phyloP scores from a whole-genome alignment of 257 asterid genomes.

The Cordia subcordata region DNA sequence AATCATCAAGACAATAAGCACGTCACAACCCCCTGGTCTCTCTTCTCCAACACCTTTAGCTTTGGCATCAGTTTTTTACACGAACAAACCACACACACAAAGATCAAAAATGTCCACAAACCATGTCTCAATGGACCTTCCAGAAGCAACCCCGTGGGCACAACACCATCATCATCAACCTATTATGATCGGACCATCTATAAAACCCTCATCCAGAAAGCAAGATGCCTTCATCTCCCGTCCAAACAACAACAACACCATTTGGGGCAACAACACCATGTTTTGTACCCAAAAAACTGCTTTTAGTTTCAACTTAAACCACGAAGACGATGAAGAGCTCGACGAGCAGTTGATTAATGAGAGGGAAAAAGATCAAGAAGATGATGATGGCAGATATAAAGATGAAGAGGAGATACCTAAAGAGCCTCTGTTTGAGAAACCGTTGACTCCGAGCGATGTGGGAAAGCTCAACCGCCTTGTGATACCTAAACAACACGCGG shows the following conservation, averaged over 20 bases:
- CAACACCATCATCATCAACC: slow-evolving; percentile 19
- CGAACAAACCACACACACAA: background rate
- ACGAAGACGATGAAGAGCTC: slow-evolving; percentile 17
- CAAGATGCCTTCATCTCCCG: slow-evolving; percentile 6
- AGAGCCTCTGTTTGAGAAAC: slow-evolving; percentile 71
- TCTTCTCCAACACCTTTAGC: background rate
- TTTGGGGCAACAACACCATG: slow-evolving; percentile 13
- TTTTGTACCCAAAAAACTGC: slow-evolving; percentile 5
- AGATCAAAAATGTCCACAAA: slow-evolving; percentile 50
- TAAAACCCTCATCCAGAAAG: slow-evolving; percentile 27
- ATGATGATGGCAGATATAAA: background rate
- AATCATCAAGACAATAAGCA: slow-evolving; percentile 18
- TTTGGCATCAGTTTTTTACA: background rate
- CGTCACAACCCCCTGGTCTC: slow-evolving; percentile 11
- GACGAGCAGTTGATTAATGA: background rate
- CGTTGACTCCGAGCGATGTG: slow-evolving; percentile 91
- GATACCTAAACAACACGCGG: slow-evolving; percentile 92
- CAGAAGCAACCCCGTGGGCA: slow-evolving; percentile 53
- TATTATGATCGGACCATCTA: slow-evolving; percentile 25
- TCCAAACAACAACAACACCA: background rate
- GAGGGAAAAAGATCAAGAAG: background rate
- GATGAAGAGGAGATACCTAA: slow-evolving; percentile 9
- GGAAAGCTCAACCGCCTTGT: slow-evolving; percentile 95
- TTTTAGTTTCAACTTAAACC: slow-evolving; percentile 52
- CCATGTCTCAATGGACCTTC: slow-evolving; percentile 46